Base-by-base conservation (phyloP, 352 stramenopile genomes). In the Globisporangium nagaii region DNA sequence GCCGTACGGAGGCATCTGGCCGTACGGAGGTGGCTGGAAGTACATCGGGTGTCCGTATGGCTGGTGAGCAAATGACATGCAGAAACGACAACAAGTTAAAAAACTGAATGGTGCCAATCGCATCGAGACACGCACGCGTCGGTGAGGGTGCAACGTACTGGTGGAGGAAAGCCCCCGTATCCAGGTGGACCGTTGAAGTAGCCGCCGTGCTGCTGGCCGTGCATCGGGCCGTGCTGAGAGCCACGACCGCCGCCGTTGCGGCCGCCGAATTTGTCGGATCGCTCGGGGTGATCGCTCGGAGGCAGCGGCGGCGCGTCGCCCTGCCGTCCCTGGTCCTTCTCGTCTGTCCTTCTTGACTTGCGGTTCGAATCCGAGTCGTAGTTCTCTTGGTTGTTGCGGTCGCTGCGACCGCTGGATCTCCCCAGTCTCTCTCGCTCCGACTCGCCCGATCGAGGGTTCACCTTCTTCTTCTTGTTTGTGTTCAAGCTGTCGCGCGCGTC, bases 21-120 rank as follows among this genome's bases (percentile, higher is more conserved):
- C 84, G 28, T 70, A 83, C 48, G 79, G 77, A 32, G 80, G 75
- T 56, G 80, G 77, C 40, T 85, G 87, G 54, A 86, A 88, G 45
- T 62, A 62, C 77, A 90, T 88, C 11, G 77, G 77, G 24, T 69
- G 70, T 60, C 78, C 81, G 51, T 73, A 91, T 43, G 76, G 81
- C 79, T 89, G 20, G 4, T 40, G 7, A 39, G 9, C 40, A 62
- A 55, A 65, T 2, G 63, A 25, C 25, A 51, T 11, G 9, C 30
- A 51, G 6, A 57, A 28, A 46, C 19, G n/a, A n/a, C n/a, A n/a
- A 44, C 20, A 56, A 32, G 41, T 19, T 17, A 35, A 10, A 56
- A 32, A 2, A 12, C 27, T 39, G 15, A 37, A 32, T 11, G 31
- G 12, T n/a, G 17, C 13, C n/a, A 40, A 37, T 6, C 15, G 24